phyloP scores from a whole-genome alignment of 2,329 filamentous ascomycete species.

The Calonectria honghensis region DNA sequence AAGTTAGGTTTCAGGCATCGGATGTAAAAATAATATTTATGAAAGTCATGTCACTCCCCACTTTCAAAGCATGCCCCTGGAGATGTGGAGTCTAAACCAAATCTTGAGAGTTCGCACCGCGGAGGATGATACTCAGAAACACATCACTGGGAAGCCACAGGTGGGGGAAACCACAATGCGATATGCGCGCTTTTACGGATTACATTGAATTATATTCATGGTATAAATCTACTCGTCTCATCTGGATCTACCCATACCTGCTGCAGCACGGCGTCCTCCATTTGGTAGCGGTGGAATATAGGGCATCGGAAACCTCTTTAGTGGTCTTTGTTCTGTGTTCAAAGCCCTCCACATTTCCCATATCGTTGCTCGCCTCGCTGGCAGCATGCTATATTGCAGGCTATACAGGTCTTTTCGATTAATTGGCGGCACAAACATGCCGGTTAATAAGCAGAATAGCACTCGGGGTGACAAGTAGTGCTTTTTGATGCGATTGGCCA shows the following conservation, averaged over 20 bases:
- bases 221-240: conserved; percentile 39
- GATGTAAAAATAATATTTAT: neutral
- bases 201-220: conserved; percentile 37
- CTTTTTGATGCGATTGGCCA: conserved; percentile 92
- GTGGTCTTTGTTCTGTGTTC: conserved; percentile 70
- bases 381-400: conserved; percentile 98
- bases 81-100: neutral
- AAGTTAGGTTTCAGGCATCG: neutral
- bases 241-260: conserved; percentile 56
- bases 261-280: conserved; percentile 55
- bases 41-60: neutral
- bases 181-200: neutral
- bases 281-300: conserved; percentile 59
- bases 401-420: conserved; percentile 96
- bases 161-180: no score
- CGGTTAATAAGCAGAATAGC: conserved; percentile 89
- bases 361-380: conserved; percentile 85
- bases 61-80: neutral
- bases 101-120: neutral
- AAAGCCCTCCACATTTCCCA: conserved; percentile 89
- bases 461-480: conserved; percentile 95
- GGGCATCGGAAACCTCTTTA: conserved; percentile 63
- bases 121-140: neutral
- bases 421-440: conserved; percentile 95
- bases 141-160: neutral